Evolutionary conservation across 2,329 filamentous ascomycete species (phyloP), one percentile per base, ranked within the genome.

Genomic region (Neopestalotiopsis rosae): DNA sequence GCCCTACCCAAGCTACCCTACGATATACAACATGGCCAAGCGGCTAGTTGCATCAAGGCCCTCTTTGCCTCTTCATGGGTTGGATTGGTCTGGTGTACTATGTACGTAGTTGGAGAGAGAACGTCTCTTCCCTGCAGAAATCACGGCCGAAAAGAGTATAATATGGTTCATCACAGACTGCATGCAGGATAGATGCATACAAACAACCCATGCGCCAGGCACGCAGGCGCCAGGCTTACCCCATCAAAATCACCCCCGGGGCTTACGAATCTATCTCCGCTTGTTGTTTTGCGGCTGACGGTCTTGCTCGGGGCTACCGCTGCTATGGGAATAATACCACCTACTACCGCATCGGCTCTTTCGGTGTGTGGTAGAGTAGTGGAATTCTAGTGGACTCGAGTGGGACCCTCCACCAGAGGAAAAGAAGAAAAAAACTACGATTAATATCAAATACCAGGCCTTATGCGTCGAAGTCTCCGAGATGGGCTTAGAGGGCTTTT

Each of bases 241-340:
- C 34, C 34, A 38, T 38, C 34, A 38, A 38, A 59, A 30, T 24
- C 30, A 20, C 40, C 34, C 38, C 61, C 61, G 20, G 42, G 61
- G 61, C 13, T 28, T 64, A 64, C 61, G 61, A 64, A 64, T 52
- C 38, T 32, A 45, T 52, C 57, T 34, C 57, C 45, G 45, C 45
- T 28, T 52, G 45, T 24, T 7, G 34, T 20, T 49, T 12, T 64
- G 61, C 61, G 61, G 61, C 61, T 64, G 61, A 64, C 28, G 40
- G 38, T 14, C 17, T n/a, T 52, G 45, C 9, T 52, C 45, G 45
- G 45, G 45, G 45, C 20, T 52, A 52, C 20, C 45, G 49, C 45
- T 52, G 17, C 17, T n/a, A n/a, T 20, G 20, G 45, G n/a, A 52
- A 12, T 3, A 24, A 14, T 52, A 20, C n/a, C 17, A 20, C 17